Percentiles rank a stretch among this genome's conserved stretches.
Evolutionary conservation across 1,139 yeast species (phyloP).

Genomic region (Diutina ranongensis): DNA sequence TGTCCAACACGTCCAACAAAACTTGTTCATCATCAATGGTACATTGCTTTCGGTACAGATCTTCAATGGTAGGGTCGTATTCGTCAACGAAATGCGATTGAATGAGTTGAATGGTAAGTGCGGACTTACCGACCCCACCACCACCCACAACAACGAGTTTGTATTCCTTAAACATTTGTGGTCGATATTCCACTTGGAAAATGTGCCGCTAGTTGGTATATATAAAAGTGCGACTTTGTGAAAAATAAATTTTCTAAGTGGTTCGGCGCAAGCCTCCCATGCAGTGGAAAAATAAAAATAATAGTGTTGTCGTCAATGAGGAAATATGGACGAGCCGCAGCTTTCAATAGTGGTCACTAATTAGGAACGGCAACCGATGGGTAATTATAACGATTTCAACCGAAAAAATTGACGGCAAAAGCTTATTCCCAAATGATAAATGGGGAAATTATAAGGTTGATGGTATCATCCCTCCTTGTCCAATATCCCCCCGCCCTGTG

Average conservation of each 20-base stretch:
- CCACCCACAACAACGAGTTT: constrained; percentile 95
- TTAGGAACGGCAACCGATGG: too few species aligned
- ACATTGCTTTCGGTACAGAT: constrained; percentile 47
- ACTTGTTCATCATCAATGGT: constrained; percentile 40
- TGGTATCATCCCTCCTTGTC: too few species aligned
- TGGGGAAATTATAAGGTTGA: too few species aligned
- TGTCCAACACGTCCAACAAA: constrained; percentile 71
- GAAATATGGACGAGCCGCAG: not conserved
- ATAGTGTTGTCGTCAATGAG: not conserved
- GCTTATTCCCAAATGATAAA: too few species aligned
- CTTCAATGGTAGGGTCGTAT: constrained; percentile 97
- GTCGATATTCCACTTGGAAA: not conserved
- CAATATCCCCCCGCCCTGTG: too few species aligned
- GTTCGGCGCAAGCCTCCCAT: constrained; percentile 1
- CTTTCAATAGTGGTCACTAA: too few species aligned
- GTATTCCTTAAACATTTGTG: constrained; percentile 41
- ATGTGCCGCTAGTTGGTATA: not conserved
- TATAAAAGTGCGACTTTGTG: constrained; percentile 2
- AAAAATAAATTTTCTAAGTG: not conserved
- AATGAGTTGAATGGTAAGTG: constrained; percentile 80
- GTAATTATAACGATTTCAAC: too few species aligned
- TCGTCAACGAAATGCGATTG: constrained; percentile 92
- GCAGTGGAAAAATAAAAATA: constrained; percentile 1
- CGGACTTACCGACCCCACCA: constrained; percentile 98
- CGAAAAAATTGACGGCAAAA: too few species aligned